phyloP scores from a whole-genome alignment of 768 basidiomycete species.

The Xerocomus spinulosus region DNA sequence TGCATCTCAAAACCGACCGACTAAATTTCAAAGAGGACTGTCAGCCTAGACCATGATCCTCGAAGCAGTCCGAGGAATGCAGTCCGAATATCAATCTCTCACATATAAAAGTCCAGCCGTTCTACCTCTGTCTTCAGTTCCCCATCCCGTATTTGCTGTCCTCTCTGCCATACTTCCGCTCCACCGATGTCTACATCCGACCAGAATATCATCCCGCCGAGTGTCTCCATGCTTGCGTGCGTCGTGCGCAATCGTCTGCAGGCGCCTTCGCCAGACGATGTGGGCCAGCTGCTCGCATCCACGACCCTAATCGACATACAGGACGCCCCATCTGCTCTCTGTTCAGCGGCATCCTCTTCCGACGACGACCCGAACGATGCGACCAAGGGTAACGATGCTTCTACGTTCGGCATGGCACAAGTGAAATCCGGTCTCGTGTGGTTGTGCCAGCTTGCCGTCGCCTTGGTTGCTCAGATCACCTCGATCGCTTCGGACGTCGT shows the following conservation, averaged over 20 bases:
- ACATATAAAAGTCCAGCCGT: slow-evolving; percentile 5
- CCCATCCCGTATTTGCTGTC: background rate
- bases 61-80: no score
- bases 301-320: background rate
- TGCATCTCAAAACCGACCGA: no score
- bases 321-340: background rate
- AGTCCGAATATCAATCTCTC: slow-evolving; percentile 1
- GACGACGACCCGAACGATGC: background rate
- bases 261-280: background rate
- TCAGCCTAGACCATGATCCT: background rate
- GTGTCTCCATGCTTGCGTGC: background rate
- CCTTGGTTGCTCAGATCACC: background rate
- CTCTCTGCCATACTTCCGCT: slow-evolving; percentile 1
- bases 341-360: background rate
- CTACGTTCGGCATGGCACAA: slow-evolving; percentile 1
- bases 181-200: slow-evolving; percentile 3
- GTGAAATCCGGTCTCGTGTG: slow-evolving; percentile 1
- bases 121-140: background rate
- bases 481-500: slow-evolving; percentile 11
- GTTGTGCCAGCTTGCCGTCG: slow-evolving; percentile 2
- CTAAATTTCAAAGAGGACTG: background rate
- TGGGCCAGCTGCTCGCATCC: background rate
- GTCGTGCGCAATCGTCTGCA: background rate
- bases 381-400: background rate
- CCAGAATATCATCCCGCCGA: background rate